These are phyloP conservation scores for Biancaea sappan DNA, from an alignment of 306 rosid genomes.

Conservation along the genomic window DNA sequence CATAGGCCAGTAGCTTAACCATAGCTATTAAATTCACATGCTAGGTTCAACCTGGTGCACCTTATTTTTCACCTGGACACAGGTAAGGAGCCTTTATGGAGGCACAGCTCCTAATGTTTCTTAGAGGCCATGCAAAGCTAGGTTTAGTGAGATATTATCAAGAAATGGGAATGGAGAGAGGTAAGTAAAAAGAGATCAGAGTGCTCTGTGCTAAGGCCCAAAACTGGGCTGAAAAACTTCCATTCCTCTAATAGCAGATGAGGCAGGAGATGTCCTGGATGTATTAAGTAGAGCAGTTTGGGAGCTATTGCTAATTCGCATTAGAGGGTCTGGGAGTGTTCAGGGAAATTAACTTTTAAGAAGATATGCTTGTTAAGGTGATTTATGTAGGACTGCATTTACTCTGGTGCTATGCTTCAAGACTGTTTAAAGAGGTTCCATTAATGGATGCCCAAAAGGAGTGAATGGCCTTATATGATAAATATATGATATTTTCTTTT, in stretches of 20 bases:
- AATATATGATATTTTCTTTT: not conserved
- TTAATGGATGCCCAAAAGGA: not conserved
- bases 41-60: not conserved
- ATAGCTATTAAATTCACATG: not conserved
- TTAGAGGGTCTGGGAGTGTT: not conserved
- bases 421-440: conserved; percentile 8
- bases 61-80: not conserved
- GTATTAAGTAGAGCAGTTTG: not conserved
- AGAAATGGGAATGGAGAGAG: not conserved
- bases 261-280: not conserved
- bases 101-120: not conserved
- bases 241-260: not conserved
- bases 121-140: not conserved
- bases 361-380: not conserved
- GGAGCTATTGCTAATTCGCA: not conserved
- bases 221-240: not conserved
- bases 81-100: not conserved
- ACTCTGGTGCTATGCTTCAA: not conserved
- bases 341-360: not conserved
- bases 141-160: not conserved
- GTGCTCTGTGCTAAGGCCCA: not conserved
- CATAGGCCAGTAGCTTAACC: not conserved
- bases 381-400: not conserved
- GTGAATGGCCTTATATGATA: not conserved
- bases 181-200: not conserved